phyloP scores from a whole-genome alignment of 106 monocot genomes.

The Agapanthus africanus region DNA sequence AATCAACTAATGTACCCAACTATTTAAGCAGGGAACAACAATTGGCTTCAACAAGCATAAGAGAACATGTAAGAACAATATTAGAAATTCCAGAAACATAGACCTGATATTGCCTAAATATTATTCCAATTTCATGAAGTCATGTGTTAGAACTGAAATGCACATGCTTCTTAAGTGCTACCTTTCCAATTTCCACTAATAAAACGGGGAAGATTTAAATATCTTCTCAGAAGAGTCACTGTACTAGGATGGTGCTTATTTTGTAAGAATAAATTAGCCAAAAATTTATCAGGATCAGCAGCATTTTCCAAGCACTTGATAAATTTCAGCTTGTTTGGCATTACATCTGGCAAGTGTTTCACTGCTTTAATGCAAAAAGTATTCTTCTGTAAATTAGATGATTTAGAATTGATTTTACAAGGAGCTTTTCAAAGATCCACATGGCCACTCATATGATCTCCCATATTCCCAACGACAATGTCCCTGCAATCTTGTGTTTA shows the following conservation, averaged over 20 bases:
- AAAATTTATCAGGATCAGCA: background rate
- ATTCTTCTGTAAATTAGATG: background rate
- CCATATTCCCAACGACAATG: background rate
- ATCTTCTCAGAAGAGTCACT: background rate
- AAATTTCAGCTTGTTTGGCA: background rate
- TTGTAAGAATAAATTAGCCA: background rate
- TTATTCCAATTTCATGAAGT: background rate
- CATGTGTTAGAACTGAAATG: background rate
- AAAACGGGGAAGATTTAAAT: background rate
- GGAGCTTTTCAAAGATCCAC: background rate
- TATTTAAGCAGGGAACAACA: background rate
- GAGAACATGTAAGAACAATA: background rate
- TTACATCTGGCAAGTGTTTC: background rate
- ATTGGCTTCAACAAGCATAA: background rate
- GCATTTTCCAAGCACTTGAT: background rate
- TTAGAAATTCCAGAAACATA: background rate
- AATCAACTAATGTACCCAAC: background rate
- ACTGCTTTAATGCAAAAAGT: background rate
- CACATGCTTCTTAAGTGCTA: background rate
- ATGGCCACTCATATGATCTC: background rate
- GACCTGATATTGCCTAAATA: background rate
- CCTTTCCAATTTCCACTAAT: background rate
- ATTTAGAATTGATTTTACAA: background rate
- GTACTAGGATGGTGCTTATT: background rate
- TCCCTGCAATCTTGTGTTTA: background rate